These are phyloP conservation scores for Xenoacremonium recifei DNA, from an alignment of 2,329 filamentous ascomycete genomes.

Conservation along the genomic window DNA sequence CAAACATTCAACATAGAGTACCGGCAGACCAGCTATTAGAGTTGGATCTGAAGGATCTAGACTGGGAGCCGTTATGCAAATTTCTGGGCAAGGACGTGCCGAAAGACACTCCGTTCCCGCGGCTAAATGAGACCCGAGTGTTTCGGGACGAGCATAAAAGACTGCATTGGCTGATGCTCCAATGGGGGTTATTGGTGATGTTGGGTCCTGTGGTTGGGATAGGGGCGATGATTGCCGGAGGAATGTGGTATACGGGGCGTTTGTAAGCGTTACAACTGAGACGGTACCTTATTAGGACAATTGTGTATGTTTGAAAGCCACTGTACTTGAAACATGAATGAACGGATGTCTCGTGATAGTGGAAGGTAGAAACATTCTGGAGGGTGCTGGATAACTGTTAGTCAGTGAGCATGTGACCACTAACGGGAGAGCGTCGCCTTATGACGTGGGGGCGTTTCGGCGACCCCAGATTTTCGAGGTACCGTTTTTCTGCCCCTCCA, in stretches of 20 bases:
- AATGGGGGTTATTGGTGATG: no score
- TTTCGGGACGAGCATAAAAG: neutral
- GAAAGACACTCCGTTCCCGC: constrained; percentile 25
- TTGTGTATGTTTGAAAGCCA: no score
- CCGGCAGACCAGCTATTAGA: constrained; percentile 27
- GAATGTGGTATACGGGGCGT: no score
- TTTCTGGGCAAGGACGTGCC: constrained; percentile 33
- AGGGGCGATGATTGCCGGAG: no score
- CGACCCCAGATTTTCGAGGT: constrained; percentile 14
- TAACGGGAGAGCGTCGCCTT: neutral
- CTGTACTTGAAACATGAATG: no score
- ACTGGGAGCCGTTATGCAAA: constrained; percentile 33
- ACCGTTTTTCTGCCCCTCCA: constrained; percentile 18
- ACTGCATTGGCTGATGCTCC: neutral
- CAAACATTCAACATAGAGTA: constrained; percentile 20
- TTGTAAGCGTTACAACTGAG: no score
- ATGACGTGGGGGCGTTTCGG: constrained; percentile 20
- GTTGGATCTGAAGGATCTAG: constrained; percentile 23
- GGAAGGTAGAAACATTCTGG: no score
- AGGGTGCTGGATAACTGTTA: no score
- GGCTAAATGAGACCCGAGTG: constrained; percentile 21
- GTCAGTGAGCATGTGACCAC: no score
- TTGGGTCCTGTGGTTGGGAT: no score
- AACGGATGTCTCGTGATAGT: no score
- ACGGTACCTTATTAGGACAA: no score